phyloP scores from a whole-genome alignment of 441 rosid species.

The Kokia cookei region DNA sequence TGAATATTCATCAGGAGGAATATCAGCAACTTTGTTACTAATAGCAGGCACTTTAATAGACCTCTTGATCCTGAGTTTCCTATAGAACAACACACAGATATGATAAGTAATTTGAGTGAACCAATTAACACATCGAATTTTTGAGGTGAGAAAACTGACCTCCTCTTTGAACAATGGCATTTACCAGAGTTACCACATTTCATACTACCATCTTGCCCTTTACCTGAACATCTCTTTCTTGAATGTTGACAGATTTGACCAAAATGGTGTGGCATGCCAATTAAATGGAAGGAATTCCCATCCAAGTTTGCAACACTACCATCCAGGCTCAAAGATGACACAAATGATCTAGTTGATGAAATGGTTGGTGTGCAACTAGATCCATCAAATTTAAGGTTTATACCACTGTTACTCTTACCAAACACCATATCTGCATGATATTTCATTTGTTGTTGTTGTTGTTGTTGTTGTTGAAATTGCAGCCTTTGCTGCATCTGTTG shows the following conservation, averaged over 20 bases:
- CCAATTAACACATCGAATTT: neutral
- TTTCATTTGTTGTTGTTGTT: slow-evolving; percentile 22
- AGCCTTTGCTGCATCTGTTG: slow-evolving; percentile 23
- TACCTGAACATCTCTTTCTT: slow-evolving; percentile 46
- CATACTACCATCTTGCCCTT: slow-evolving; percentile 56
- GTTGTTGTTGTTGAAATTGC: slow-evolving; percentile 29
- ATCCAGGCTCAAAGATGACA: slow-evolving; percentile 64
- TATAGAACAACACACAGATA: slow-evolving; percentile 12
- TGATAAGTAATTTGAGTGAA: neutral
- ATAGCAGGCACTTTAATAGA: slow-evolving; percentile 59
- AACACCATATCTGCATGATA: slow-evolving; percentile 37
- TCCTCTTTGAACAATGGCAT: slow-evolving; percentile 74
- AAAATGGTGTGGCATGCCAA: slow-evolving; percentile 36
- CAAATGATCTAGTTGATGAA: slow-evolving; percentile 51
- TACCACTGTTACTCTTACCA: slow-evolving; percentile 42
- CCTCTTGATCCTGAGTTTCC: slow-evolving; percentile 43
- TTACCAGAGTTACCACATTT: slow-evolving; percentile 50
- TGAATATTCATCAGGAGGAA: slow-evolving; percentile 55
- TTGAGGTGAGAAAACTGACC: slow-evolving; percentile 23
- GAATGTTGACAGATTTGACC: slow-evolving; percentile 42
- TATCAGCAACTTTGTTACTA: slow-evolving; percentile 56
- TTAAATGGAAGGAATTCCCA: slow-evolving; percentile 44
- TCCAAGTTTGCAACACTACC: slow-evolving; percentile 41
- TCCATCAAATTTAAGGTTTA: slow-evolving; percentile 59
- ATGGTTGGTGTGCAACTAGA: slow-evolving; percentile 50